Evolutionary conservation across 805 yeast species (phyloP).

Genomic region (Kregervanrija pseudodelftensis): DNA sequence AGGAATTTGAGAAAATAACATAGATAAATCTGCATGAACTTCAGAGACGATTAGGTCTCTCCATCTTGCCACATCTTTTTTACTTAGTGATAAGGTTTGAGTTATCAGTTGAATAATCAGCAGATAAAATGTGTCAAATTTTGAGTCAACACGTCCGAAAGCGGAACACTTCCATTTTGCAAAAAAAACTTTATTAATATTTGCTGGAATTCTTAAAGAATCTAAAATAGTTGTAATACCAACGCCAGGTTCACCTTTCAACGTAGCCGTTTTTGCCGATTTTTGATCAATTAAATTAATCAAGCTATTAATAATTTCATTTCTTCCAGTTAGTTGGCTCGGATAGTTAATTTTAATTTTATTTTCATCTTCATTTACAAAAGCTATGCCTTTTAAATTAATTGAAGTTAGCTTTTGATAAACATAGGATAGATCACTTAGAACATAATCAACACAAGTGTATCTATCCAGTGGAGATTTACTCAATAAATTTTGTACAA

Average conservation of each 20-base stretch:
- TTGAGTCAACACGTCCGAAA: constrained; percentile 20
- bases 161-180: constrained; percentile 24
- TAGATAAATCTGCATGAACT: constrained; percentile 34
- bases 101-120: constrained; percentile 28
- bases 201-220: constrained; percentile 31
- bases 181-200: constrained; percentile 26
- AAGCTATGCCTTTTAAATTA: not conserved
- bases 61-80: constrained; percentile 31
- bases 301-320: constrained; percentile 17
- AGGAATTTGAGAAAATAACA: constrained; percentile 36
- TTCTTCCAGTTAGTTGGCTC: constrained; percentile 25
- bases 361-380: not conserved
- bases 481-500: constrained; percentile 36
- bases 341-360: constrained; percentile 13
- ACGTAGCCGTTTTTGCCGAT: constrained; percentile 23
- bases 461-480: constrained; percentile 36
- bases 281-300: constrained; percentile 15
- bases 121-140: constrained; percentile 10
- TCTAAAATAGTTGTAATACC: constrained; percentile 39
- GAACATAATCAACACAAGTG: constrained; percentile 26
- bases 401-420: constrained; percentile 17
- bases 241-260: constrained; percentile 37
- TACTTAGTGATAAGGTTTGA: constrained; percentile 35
- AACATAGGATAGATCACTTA: constrained; percentile 29
- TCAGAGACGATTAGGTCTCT: constrained; percentile 32